Conservation (phyloP, 257 asterid species). For the Solanum lycopersicoides region DNA sequence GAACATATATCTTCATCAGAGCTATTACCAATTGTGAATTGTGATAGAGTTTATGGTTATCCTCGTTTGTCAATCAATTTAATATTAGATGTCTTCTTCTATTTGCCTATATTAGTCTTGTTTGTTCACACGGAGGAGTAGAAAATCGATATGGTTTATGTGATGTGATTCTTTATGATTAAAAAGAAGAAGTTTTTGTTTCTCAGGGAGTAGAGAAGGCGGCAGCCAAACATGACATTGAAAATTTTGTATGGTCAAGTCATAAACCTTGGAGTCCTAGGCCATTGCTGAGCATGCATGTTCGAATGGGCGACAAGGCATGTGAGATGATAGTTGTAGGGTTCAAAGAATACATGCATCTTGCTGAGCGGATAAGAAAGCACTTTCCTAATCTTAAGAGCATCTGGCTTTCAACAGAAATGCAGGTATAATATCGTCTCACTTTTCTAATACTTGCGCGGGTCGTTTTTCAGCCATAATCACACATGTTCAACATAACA, state of each 20-base stretch:
- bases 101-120: neutral
- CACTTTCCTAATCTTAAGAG: constrained; percentile 62
- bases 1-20: neutral
- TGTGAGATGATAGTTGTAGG: constrained; percentile 93
- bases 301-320: constrained; percentile 94
- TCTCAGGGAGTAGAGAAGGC: constrained; percentile 4
- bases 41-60: neutral
- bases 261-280: constrained; percentile 77
- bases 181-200: neutral
- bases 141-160: neutral
- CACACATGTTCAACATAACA: constrained; percentile 1
- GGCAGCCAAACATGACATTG: constrained; percentile 22
- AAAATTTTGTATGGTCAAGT: constrained; percentile 77
- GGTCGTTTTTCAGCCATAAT: neutral
- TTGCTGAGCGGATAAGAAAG: constrained; percentile 53
- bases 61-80: neutral
- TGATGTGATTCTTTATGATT: neutral
- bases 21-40: neutral
- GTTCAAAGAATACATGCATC: constrained; percentile 64
- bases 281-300: constrained; percentile 84
- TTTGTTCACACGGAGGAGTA: neutral
- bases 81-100: neutral
- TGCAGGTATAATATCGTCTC: constrained; percentile 50
- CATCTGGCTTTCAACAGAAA: constrained; percentile 96
- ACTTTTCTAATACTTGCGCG: neutral